Evolutionary conservation across 768 basidiomycete species (phyloP).

Genomic region (Rhodotorula graminis): DNA sequence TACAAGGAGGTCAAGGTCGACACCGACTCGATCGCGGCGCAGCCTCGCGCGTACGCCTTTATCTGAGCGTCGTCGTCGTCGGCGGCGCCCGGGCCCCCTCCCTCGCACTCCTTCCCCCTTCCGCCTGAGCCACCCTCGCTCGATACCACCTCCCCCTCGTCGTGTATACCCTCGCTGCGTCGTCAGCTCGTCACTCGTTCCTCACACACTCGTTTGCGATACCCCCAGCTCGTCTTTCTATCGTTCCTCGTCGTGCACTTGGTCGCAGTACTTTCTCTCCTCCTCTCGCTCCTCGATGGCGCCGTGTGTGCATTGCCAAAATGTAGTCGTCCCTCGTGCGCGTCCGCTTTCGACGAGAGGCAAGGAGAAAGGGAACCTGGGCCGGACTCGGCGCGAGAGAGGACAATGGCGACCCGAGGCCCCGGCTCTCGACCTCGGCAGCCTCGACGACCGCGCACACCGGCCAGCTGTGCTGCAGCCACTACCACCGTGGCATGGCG

Average conservation of each 20-base stretch:
- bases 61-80: constrained; percentile 14
- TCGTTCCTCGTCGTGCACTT: no score
- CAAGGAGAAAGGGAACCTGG: no score
- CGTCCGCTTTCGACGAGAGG: no score
- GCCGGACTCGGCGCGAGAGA: no score
- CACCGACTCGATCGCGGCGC: neutral
- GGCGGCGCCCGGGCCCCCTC: no score
- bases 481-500: neutral
- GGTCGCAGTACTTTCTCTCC: no score
- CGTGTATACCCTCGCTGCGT: neutral
- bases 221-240: no score
- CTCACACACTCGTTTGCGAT: neutral
- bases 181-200: neutral
- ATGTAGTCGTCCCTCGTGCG: neutral
- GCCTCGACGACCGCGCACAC: no score
- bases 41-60: constrained; percentile 23
- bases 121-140: no score
- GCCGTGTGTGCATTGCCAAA: neutral
- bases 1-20: constrained; percentile 19
- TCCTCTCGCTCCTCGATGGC: neutral
- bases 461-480: neutral
- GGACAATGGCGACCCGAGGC: no score
- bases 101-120: neutral
- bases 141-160: neutral
- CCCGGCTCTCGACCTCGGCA: no score